Conservation (phyloP, 257 asterid species). For the Solanum peruvianum region DNA sequence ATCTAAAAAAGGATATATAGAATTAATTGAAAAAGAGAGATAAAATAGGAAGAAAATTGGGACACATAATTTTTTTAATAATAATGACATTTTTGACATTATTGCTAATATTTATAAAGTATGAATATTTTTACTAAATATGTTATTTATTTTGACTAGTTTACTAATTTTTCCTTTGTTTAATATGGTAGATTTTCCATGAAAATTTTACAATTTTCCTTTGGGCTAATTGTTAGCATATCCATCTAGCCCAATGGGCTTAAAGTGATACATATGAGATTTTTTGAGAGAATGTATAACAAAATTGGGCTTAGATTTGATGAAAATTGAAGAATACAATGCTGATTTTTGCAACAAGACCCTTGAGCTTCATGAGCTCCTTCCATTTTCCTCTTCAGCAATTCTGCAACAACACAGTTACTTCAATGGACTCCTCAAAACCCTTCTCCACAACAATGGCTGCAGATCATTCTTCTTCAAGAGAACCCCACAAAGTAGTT, state of each 20-base stretch:
- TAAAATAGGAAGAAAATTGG: too few species aligned
- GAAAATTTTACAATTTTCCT: neutral
- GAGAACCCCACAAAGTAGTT: conserved; percentile 1
- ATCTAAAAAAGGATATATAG: too few species aligned
- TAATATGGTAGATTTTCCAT: neutral
- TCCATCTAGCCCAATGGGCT: neutral
- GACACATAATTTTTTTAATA: too few species aligned
- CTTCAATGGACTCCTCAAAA: conserved; percentile 15
- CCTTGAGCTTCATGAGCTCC: conserved; percentile 14
- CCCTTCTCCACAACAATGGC: conserved; percentile 6
- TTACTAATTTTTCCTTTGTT: too few species aligned
- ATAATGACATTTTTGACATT: too few species aligned
- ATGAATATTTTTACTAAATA: too few species aligned
- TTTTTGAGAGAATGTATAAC: neutral
- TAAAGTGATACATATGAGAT: neutral
- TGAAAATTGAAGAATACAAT: neutral
- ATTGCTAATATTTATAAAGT: too few species aligned
- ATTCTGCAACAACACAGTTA: conserved; percentile 5
- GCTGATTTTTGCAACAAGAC: neutral
- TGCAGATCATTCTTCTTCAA: neutral
- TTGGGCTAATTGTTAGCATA: neutral
- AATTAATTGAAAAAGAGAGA: too few species aligned
- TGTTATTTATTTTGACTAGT: too few species aligned
- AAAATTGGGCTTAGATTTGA: neutral
- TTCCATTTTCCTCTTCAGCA: neutral